phyloP scores from a whole-genome alignment of 192 early-diverging fungal genomes.

The Tieghemiomyces parasiticus region DNA sequence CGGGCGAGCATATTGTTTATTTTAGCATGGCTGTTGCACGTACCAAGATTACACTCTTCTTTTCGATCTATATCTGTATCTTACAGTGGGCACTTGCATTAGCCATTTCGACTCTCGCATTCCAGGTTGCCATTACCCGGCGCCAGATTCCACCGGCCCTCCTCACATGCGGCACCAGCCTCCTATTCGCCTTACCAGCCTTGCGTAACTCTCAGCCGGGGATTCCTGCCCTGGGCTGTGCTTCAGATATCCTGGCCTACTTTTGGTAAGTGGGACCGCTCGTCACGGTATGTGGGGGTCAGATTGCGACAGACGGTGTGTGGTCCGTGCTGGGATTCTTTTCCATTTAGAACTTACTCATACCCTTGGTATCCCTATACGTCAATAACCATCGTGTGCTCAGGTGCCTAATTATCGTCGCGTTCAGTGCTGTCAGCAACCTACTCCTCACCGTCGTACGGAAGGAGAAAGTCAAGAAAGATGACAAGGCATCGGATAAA shows the following conservation, averaged over 20 bases:
- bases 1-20: background rate
- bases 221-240: constrained; percentile 4
- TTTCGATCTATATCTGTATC: background rate
- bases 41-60: background rate
- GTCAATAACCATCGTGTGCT: no score
- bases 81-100: background rate
- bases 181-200: background rate
- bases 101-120: background rate
- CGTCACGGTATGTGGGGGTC: no score
- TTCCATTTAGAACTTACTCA: no score
- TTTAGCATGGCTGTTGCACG: background rate
- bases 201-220: constrained; percentile 2
- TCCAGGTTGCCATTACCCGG: background rate
- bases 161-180: background rate
- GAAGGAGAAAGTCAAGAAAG: background rate
- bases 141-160: background rate
- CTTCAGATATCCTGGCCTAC: background rate
- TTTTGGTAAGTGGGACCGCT: background rate
- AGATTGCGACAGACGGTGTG: no score
- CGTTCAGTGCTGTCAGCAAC: background rate
- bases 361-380: no score
- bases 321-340: no score
- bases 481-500: background rate
- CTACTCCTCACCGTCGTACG: background rate
- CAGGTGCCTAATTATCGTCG: background rate